Conservation (phyloP, 2,329 filamentous ascomycete genomes). For the Nannizzia gypsea region DNA sequence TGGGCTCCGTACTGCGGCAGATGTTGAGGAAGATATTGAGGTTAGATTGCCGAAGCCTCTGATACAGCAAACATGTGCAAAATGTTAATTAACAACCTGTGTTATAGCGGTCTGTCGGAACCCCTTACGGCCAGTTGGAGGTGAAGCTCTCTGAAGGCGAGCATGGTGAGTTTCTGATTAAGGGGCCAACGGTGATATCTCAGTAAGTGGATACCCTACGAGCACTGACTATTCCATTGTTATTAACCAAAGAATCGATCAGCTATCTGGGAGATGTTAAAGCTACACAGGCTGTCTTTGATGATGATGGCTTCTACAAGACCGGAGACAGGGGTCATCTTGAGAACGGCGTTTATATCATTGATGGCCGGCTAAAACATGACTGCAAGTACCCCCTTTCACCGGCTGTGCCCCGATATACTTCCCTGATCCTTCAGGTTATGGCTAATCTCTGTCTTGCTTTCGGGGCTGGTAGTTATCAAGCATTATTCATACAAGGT, state of each 20-base stretch:
- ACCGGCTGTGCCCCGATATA: not conserved
- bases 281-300: constrained; percentile 9
- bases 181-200: constrained; percentile 7
- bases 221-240: too few relatives aligned
- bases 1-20: not conserved
- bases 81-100: not conserved
- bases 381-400: constrained; percentile 13
- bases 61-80: not conserved
- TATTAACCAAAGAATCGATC: not conserved
- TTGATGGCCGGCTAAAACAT: constrained; percentile 15
- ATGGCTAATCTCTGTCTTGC: not conserved
- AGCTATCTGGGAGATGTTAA: constrained; percentile 10
- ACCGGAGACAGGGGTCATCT: constrained; percentile 15
- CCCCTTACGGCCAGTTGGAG: constrained; percentile 1
- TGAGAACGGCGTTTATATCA: constrained; percentile 11
- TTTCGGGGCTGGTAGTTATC: constrained; percentile 8
- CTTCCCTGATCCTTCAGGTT: not conserved
- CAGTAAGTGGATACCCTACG: constrained; percentile 1
- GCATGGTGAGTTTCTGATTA: constrained; percentile 11
- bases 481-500: constrained; percentile 10
- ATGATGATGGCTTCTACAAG: constrained; percentile 16
- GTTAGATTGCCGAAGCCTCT: not conserved
- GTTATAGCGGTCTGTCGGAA: constrained; percentile 9
- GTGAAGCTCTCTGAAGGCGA: constrained; percentile 11
- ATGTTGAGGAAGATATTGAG: not conserved